Conservation (phyloP, 345 rosid species). For the Lepidium africanum region DNA sequence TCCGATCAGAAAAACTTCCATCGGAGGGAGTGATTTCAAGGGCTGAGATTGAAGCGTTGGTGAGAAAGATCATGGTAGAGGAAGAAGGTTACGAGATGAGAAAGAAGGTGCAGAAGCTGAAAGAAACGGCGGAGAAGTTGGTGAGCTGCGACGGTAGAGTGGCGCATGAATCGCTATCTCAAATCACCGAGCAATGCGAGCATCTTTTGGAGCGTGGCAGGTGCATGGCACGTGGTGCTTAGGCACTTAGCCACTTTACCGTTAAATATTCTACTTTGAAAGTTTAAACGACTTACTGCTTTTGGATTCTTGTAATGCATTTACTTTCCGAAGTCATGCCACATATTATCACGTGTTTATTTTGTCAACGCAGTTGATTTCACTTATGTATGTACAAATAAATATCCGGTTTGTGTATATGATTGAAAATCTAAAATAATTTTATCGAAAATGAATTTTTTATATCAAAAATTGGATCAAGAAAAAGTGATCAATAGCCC, state of each 20-base stretch:
- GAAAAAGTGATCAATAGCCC: too few species aligned
- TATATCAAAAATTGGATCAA: too few species aligned
- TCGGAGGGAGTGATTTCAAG: slow-evolving; percentile 3
- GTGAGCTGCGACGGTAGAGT: slow-evolving; percentile 8
- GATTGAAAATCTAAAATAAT: too few species aligned
- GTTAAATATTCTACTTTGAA: neutral
- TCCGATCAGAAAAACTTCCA: neutral
- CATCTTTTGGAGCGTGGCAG: neutral
- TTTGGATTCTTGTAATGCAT: neutral
- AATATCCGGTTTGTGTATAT: too few species aligned
- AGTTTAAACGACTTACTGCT: neutral
- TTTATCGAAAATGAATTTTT: too few species aligned
- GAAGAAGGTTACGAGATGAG: slow-evolving; percentile 33
- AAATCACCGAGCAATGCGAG: slow-evolving; percentile 3
- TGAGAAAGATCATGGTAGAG: slow-evolving; percentile 40
- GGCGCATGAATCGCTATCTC: slow-evolving; percentile 7
- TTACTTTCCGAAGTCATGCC: neutral
- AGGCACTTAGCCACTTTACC: neutral
- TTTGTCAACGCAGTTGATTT: too few species aligned
- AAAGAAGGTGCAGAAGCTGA: slow-evolving; percentile 32
- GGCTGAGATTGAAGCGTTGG: slow-evolving; percentile 36
- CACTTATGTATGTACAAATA: too few species aligned
- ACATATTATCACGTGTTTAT: neutral
- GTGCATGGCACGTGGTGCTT: slow-evolving; percentile 16
- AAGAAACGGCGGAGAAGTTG: neutral